These are phyloP conservation scores for Catharanthus roseus DNA, from an alignment of 257 asterid species.

Conservation along the genomic window DNA sequence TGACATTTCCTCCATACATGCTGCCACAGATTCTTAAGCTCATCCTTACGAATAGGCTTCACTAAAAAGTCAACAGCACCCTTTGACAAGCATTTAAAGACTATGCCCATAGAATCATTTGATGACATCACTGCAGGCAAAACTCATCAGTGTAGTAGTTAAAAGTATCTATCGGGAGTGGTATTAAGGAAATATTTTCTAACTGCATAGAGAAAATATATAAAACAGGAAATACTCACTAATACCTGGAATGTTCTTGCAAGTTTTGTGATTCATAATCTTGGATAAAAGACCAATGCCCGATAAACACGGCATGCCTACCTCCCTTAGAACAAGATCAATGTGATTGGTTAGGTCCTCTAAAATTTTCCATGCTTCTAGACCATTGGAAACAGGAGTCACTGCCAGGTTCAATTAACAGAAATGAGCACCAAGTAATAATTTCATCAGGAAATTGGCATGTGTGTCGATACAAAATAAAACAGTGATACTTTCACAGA, in stretches of 20 bases:
- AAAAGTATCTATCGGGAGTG: conserved; percentile 9
- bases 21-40: conserved; percentile 66
- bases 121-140: conserved; percentile 94
- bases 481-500: neutral
- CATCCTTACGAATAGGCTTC: conserved; percentile 54
- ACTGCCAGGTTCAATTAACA: conserved; percentile 26
- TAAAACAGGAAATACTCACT: conserved; percentile 27
- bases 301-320: conserved; percentile 38
- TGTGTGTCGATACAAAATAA: neutral
- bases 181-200: conserved; percentile 1
- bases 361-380: conserved; percentile 44
- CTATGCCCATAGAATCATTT: conserved; percentile 88
- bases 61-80: conserved; percentile 64
- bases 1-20: conserved; percentile 61
- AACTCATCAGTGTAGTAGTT: conserved; percentile 26
- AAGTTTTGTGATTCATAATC: conserved; percentile 44
- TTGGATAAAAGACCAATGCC: conserved; percentile 41
- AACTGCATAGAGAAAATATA: conserved; percentile 1
- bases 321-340: conserved; percentile 41
- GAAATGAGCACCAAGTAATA: neutral
- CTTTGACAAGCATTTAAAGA: conserved; percentile 81
- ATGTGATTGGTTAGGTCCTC: conserved; percentile 36
- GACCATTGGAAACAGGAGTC: conserved; percentile 36
- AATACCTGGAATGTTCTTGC: conserved; percentile 41
- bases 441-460: neutral